Conservation (phyloP, 1,284 basidiomycete species). For the Vanrija pseudolonga region DNA sequence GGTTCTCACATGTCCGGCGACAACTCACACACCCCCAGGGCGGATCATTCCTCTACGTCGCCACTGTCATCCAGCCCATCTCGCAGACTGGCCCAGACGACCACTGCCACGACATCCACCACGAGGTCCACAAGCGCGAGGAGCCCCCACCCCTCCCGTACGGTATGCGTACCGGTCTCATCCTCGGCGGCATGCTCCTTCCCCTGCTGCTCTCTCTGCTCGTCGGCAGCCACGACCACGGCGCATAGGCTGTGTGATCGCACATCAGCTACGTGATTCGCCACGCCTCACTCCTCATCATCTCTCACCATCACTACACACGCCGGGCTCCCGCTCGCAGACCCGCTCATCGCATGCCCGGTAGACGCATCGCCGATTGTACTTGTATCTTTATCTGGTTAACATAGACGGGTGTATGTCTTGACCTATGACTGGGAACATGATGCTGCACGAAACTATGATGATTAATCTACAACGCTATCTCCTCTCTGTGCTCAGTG, state of each 20-base stretch:
- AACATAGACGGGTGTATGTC: neutral
- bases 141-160: slow-evolving; percentile 31
- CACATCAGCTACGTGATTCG: neutral
- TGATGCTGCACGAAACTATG: too few relatives aligned
- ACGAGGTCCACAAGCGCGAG: slow-evolving; percentile 49
- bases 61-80: slow-evolving; percentile 77
- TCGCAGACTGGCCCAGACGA: slow-evolving; percentile 19
- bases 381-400: neutral
- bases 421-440: neutral
- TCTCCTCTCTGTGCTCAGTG: too few relatives aligned
- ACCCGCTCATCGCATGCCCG: neutral
- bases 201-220: slow-evolving; percentile 58
- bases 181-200: slow-evolving; percentile 66
- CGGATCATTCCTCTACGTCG: slow-evolving; percentile 91
- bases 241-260: slow-evolving; percentile 2
- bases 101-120: slow-evolving; percentile 17
- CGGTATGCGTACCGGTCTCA: slow-evolving; percentile 56
- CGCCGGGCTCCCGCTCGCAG: neutral
- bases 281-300: neutral
- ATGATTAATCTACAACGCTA: too few relatives aligned
- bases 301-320: neutral
- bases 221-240: slow-evolving; percentile 52
- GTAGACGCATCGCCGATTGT: neutral
- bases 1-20: neutral
- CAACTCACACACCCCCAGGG: slow-evolving; percentile 57